A percentile compares a stretch with the other conserved stretches of the same genome.
phyloP scores from a whole-genome alignment of 2,329 filamentous ascomycete genomes.

The Fusarium subtropicale region DNA sequence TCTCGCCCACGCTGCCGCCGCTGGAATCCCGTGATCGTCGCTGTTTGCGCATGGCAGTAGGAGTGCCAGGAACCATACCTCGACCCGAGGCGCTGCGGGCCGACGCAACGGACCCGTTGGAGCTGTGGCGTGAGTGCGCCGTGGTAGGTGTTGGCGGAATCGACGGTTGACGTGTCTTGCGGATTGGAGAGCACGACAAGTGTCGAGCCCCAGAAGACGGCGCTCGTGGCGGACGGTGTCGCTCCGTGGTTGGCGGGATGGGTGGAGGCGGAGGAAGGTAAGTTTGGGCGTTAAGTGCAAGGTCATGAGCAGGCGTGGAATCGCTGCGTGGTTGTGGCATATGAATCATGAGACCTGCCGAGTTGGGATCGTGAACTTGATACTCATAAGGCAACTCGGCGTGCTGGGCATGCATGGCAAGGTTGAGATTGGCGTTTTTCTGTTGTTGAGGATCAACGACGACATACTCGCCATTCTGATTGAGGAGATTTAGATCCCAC shows the following conservation, averaged over 20 bases:
- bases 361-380: slow-evolving; percentile 48
- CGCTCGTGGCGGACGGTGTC: slow-evolving; percentile 62
- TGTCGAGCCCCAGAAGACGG: slow-evolving; percentile 67
- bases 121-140: slow-evolving; percentile 54
- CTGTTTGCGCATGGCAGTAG: slow-evolving; percentile 56
- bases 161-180: slow-evolving; percentile 58
- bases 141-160: slow-evolving; percentile 56
- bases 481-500: slow-evolving; percentile 50
- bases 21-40: slow-evolving; percentile 54
- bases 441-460: slow-evolving; percentile 48
- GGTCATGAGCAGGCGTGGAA: slow-evolving; percentile 53
- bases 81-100: slow-evolving; percentile 53
- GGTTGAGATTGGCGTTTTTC: slow-evolving; percentile 54
- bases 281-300: slow-evolving; percentile 51
- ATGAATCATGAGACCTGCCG: slow-evolving; percentile 63
- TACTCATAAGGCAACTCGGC: slow-evolving; percentile 57
- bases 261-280: slow-evolving; percentile 53
- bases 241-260: slow-evolving; percentile 50
- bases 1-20: slow-evolving; percentile 47
- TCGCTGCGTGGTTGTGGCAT: slow-evolving; percentile 61
- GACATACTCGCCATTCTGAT: slow-evolving; percentile 46
- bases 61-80: slow-evolving; percentile 54
- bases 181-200: slow-evolving; percentile 54
- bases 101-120: slow-evolving; percentile 53
- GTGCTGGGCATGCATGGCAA: slow-evolving; percentile 57